These are phyloP conservation scores for Globisporangium cylindrosporum DNA, from an alignment of 352 stramenopile genomes.

Conservation along the genomic window DNA sequence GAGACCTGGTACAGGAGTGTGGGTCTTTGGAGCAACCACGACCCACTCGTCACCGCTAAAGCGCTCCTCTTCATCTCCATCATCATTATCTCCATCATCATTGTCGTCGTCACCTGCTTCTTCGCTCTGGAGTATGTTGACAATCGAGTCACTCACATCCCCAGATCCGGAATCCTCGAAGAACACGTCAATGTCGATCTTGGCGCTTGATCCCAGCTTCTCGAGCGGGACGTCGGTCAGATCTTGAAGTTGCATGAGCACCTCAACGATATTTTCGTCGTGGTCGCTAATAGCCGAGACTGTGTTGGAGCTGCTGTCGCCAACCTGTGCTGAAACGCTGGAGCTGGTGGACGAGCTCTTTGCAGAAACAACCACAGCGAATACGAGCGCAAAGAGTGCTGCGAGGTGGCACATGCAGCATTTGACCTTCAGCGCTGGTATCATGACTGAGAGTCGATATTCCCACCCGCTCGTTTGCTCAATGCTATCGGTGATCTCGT, in stretches of 20 bases:
- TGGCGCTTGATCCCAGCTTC: slow-evolving; percentile 3
- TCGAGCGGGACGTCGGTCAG: not conserved
- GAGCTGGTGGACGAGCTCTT: not conserved
- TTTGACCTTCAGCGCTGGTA: not conserved
- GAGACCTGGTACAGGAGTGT: not conserved
- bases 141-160: not conserved
- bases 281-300: not conserved
- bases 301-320: not conserved
- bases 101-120: not conserved
- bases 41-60: slow-evolving; percentile 8
- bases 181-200: slow-evolving; percentile 12
- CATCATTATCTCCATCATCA: not conserved
- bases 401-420: not conserved
- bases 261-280: slow-evolving; percentile 4
- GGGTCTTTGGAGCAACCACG: not conserved
- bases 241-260: slow-evolving; percentile 3
- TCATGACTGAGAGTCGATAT: not conserved
- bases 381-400: not conserved
- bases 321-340: not conserved
- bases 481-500: not conserved
- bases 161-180: slow-evolving; percentile 1
- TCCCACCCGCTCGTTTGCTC: not conserved
- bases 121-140: not conserved
- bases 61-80: not conserved
- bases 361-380: not conserved